Evolutionary conservation across 164 flowering plant genomes (phyloP).

Genomic region (Pachysandra terminalis): DNA sequence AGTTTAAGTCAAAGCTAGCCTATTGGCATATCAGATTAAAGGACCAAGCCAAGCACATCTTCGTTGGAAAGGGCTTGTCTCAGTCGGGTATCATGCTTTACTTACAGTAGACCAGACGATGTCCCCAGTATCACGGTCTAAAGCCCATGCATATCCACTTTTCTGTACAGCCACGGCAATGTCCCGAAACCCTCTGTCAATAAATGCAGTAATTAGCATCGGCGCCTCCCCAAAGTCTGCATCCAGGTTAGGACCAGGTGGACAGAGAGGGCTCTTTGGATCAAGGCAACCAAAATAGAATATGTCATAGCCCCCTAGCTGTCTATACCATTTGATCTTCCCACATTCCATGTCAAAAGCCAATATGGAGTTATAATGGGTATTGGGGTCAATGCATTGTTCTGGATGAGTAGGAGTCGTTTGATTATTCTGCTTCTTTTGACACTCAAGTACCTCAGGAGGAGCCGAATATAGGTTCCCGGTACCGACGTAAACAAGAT

Average conservation of each 20-base stretch:
- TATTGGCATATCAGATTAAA: no score
- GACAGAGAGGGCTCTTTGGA: conserved; percentile 39
- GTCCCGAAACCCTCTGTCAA: no score
- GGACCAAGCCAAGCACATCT: no score
- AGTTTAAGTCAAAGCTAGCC: no score
- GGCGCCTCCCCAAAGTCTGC: conserved; percentile 40
- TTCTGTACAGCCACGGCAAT: no score
- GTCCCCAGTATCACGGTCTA: no score
- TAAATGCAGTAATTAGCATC: no score
- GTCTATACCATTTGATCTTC: conserved; percentile 34
- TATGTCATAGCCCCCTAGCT: conserved; percentile 44
- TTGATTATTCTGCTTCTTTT: conserved; percentile 36
- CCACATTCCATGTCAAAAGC: conserved; percentile 40
- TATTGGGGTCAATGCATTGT: conserved; percentile 35
- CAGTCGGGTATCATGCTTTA: no score
- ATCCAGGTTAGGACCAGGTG: conserved; percentile 41
- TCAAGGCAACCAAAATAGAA: conserved; percentile 33
- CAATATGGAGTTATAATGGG: conserved; percentile 32
- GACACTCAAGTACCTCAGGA: conserved; percentile 33
- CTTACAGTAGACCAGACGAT: no score
- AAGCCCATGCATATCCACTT: no score
- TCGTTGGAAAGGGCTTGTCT: no score
- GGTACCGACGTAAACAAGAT: conserved; percentile 36
- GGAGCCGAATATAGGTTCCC: conserved; percentile 54
- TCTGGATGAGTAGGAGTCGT: conserved; percentile 33